Base-by-base conservation (phyloP, 2,329 filamentous ascomycete species). In the Sclerotiophoma versabilis region DNA sequence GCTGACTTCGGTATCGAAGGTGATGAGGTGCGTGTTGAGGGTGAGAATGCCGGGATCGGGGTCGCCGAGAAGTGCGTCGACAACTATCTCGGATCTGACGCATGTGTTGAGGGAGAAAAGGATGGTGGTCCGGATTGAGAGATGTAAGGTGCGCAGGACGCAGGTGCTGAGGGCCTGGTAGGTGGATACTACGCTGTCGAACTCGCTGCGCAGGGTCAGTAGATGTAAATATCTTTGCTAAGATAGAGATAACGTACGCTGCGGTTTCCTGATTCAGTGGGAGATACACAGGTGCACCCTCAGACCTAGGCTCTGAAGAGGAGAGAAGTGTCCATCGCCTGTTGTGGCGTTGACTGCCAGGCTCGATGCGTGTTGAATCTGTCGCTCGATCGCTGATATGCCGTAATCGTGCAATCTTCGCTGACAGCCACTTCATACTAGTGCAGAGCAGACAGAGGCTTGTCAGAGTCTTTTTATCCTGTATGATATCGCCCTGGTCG, bases 371-470 rank as follows among this genome's bases (percentile, higher is more conserved):
- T 60, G 86, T 83, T 26, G 86, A 86, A 73, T 92, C 86, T 30
- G 85, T 84, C 38, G 90, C 86, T 57, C 89, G 86, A 46, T 84
- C 81, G 17, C 91, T 93, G 66, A 97, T 92, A 69, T 93, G 88
- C 34, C 95, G 86, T 47, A 99, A 81, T 52, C 90, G 83, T n/a
- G 83, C 80, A 34, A 96, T 87, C 76, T 93, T 95, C 64, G 88
- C 88, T 17, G 90, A 87, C 29, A 99, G 85, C 95, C 95, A 99
- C 80, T 96, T 95, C 92, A 98, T 96, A 79, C 93, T 97, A 43
- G 93, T 97, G 75, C 96, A 96, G 29, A 99, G 80, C 32, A 97
- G 83, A 64, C 93, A 97, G 4, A 99, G 79, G 4, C 89, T 89
- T 36, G 89, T 86, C 23, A 98, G 88, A 4, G 88, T 90, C 72